Percentiles rank a stretch among this genome's conserved stretches.
Conservation (phyloP, 2,329 filamentous ascomycete genomes). For the Penicillium rolfsii region DNA sequence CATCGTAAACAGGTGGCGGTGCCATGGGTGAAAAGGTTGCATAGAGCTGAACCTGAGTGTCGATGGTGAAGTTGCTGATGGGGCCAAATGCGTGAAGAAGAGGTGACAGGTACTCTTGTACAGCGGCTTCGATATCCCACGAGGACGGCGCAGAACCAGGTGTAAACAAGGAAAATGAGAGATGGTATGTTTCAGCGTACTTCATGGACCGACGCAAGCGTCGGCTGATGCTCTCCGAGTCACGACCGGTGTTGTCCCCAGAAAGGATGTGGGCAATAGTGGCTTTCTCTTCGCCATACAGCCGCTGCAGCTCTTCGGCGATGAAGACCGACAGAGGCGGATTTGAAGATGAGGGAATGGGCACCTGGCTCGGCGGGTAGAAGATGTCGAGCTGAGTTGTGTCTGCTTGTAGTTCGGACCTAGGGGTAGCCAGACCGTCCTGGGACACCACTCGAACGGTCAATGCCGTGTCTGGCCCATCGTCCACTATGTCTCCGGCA, state of each 20-base stretch:
- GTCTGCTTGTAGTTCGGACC: constrained; percentile 69
- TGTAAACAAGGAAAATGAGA: constrained; percentile 94
- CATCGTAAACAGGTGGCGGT: constrained; percentile 59
- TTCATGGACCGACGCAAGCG: constrained; percentile 84
- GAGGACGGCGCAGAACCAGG: constrained; percentile 75
- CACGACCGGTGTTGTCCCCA: constrained; percentile 50
- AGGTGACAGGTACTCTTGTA: constrained; percentile 79
- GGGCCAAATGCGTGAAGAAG: constrained; percentile 76
- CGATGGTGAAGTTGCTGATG: constrained; percentile 94
- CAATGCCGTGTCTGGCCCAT: constrained; percentile 59
- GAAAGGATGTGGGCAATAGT: constrained; percentile 77
- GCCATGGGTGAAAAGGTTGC: constrained; percentile 69
- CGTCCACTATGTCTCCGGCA: constrained; percentile 15
- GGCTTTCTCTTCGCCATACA: constrained; percentile 87
- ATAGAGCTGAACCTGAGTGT: constrained; percentile 94
- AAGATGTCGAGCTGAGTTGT: constrained; percentile 74
- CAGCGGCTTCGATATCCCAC: constrained; percentile 86
- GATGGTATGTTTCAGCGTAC: constrained; percentile 89
- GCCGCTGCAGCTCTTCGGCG: constrained; percentile 72
- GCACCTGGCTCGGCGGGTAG: constrained; percentile 71
- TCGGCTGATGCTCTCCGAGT: constrained; percentile 61
- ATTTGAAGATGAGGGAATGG: constrained; percentile 69
- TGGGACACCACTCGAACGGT: constrained; percentile 69
- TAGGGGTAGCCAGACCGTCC: constrained; percentile 52
- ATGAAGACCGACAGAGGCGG: constrained; percentile 76